phyloP scores from a whole-genome alignment of 768 basidiomycete species.

The Leucogyrophana mollusca region DNA sequence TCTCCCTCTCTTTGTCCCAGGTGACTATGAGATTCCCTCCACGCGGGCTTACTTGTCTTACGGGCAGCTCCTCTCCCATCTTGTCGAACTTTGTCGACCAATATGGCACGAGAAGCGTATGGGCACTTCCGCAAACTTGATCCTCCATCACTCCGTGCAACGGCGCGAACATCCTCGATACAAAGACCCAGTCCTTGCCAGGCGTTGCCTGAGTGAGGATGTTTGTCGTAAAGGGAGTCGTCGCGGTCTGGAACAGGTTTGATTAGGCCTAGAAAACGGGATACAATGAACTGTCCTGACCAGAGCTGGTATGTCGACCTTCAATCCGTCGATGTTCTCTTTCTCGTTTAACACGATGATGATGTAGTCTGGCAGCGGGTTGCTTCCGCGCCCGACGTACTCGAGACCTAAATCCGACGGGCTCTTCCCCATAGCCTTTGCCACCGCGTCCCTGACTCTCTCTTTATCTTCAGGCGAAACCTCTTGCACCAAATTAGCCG shows the following conservation, averaged over 20 bases:
- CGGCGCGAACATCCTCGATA: slow-evolving; percentile 52
- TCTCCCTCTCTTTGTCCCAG: slow-evolving; percentile 31
- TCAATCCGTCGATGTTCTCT: slow-evolving; percentile 32
- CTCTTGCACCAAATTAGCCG: slow-evolving; percentile 22
- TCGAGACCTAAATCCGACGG: slow-evolving; percentile 34
- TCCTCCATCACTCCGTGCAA: slow-evolving; percentile 36
- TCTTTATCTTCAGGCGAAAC: slow-evolving; percentile 29
- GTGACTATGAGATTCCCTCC: slow-evolving; percentile 43
- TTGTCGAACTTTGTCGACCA: slow-evolving; percentile 41
- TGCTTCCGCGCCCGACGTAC: slow-evolving; percentile 35
- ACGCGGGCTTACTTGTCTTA: slow-evolving; percentile 49
- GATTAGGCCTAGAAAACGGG: slow-evolving; percentile 18
- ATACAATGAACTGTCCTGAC: slow-evolving; percentile 22
- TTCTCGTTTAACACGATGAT: slow-evolving; percentile 41
- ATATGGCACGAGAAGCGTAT: slow-evolving; percentile 46
- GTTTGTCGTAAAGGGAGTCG: slow-evolving; percentile 21
- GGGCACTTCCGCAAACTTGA: slow-evolving; percentile 52
- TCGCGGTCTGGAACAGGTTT: slow-evolving; percentile 29
- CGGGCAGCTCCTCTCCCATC: slow-evolving; percentile 32
- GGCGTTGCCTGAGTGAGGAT: slow-evolving; percentile 38
- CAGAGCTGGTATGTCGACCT: slow-evolving; percentile 29
- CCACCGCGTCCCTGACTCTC: slow-evolving; percentile 27
- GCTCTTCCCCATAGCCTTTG: slow-evolving; percentile 32
- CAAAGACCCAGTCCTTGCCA: slow-evolving; percentile 33
- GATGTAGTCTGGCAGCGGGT: slow-evolving; percentile 34